Conservation (phyloP, 805 yeast species). For the Yamadazyma sp. region DNA sequence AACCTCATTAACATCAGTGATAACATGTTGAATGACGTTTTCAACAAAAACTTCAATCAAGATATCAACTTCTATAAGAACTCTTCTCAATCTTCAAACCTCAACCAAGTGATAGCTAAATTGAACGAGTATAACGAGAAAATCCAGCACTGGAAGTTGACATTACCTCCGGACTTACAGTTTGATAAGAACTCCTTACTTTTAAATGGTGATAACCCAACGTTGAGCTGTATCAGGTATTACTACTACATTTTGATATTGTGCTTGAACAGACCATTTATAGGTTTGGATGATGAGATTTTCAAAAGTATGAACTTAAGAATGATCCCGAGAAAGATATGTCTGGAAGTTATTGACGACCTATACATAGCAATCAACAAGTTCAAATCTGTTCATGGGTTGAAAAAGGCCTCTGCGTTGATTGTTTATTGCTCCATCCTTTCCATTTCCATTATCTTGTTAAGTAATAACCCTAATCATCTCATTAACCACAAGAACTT, state of each 20-base stretch:
- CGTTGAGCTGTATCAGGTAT: slow-evolving; percentile 51
- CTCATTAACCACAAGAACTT: slow-evolving; percentile 26
- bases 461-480: slow-evolving; percentile 26
- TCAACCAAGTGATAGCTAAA: slow-evolving; percentile 38
- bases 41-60: slow-evolving; percentile 37
- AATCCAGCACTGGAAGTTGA: slow-evolving; percentile 51
- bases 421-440: slow-evolving; percentile 49
- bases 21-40: slow-evolving; percentile 44
- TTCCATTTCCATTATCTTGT: slow-evolving; percentile 42
- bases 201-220: slow-evolving; percentile 51
- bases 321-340: slow-evolving; percentile 29
- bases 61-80: slow-evolving; percentile 22
- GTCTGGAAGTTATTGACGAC: slow-evolving; percentile 43
- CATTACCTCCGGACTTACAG: slow-evolving; percentile 47
- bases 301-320: slow-evolving; percentile 17
- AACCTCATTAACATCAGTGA: slow-evolving; percentile 46
- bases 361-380: slow-evolving; percentile 37
- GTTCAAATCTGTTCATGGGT: slow-evolving; percentile 41
- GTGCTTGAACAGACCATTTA: slow-evolving; percentile 62
- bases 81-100: slow-evolving; percentile 38
- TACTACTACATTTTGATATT: slow-evolving; percentile 57
- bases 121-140: slow-evolving; percentile 48
- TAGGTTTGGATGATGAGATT: slow-evolving; percentile 35
- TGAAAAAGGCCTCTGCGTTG: slow-evolving; percentile 43
- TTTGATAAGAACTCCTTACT: slow-evolving; percentile 48